phyloP scores from a whole-genome alignment of 2,329 filamentous ascomycete genomes.

The Dryadomyces quercivorus region DNA sequence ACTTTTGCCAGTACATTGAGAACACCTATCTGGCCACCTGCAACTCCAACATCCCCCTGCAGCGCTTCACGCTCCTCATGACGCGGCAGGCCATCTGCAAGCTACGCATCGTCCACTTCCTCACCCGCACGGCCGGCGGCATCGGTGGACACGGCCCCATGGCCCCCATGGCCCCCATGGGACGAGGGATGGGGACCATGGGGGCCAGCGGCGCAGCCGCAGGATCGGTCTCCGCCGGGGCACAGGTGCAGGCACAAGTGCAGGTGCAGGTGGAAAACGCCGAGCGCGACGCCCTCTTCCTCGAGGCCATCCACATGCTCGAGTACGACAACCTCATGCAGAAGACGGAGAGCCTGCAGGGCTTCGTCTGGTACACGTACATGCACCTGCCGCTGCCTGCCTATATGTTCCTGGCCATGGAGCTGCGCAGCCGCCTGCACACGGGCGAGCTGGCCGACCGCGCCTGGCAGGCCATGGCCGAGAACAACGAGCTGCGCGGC shows the following conservation, averaged over 20 bases:
- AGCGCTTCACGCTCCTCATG: slow-evolving; percentile 47
- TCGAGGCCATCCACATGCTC: slow-evolving; percentile 44
- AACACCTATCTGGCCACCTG: slow-evolving; percentile 42
- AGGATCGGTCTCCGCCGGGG: background rate
- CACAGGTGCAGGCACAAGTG: too few relatives aligned
- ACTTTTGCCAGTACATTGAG: slow-evolving; percentile 42
- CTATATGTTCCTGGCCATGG: slow-evolving; percentile 47
- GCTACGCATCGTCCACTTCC: slow-evolving; percentile 41
- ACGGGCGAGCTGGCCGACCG: slow-evolving; percentile 44
- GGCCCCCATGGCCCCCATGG: background rate
- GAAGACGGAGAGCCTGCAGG: slow-evolving; percentile 33
- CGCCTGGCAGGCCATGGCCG: slow-evolving; percentile 43
- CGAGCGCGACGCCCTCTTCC: slow-evolving; percentile 40
- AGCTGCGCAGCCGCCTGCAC: slow-evolving; percentile 38
- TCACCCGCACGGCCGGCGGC: slow-evolving; percentile 24
- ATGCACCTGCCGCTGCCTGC: slow-evolving; percentile 49
- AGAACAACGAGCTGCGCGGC: slow-evolving; percentile 40
- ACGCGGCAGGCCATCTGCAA: slow-evolving; percentile 43
- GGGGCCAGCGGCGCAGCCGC: background rate
- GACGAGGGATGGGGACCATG: background rate
- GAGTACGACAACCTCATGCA: slow-evolving; percentile 48
- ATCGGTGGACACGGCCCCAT: background rate
- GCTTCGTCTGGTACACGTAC: slow-evolving; percentile 46
- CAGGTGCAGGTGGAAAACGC: slow-evolving; percentile 14
- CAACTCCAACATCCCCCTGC: slow-evolving; percentile 45